Percentiles rank a stretch among this genome's conserved stretches.
These are phyloP conservation scores for Cercophora sp. DNA, from an alignment of 495 filamentous ascomycete genomes.

Conservation along the genomic window DNA sequence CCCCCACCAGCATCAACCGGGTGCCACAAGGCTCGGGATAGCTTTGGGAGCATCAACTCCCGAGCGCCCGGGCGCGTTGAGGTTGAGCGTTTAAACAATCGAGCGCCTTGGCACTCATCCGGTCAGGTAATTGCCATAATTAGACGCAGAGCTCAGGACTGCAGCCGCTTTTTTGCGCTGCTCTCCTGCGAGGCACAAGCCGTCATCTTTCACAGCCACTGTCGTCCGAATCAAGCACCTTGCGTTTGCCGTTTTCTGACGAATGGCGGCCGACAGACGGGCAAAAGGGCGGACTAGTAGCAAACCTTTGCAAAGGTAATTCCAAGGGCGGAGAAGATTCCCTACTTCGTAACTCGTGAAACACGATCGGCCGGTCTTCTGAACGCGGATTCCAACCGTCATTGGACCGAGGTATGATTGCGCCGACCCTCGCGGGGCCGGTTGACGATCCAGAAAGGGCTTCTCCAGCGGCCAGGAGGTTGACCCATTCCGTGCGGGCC, in stretches of 20 bases:
- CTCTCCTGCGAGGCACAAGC: too few species aligned
- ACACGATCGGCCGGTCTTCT: too few species aligned
- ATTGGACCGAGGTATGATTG: neutral
- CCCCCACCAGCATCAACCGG: neutral
- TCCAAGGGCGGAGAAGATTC: too few species aligned
- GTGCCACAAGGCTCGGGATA: slow-evolving; percentile 1
- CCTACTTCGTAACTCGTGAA: too few species aligned
- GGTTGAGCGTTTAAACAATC: neutral
- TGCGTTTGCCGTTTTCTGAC: neutral
- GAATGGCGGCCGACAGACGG: neutral
- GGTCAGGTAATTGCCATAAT: neutral
- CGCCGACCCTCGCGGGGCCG: neutral
- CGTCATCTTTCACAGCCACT: too few species aligned
- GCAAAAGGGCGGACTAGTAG: neutral
- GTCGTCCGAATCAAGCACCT: neutral
- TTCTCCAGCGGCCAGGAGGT: neutral
- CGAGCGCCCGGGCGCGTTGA: too few species aligned
- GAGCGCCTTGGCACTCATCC: neutral
- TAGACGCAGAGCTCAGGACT: neutral
- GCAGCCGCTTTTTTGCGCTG: too few species aligned
- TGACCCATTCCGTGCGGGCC: slow-evolving; percentile 6
- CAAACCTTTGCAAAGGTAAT: too few species aligned
- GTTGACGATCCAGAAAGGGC: neutral
- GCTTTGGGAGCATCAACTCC: too few species aligned
- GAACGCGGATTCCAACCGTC: neutral